A percentile compares a stretch with the other conserved stretches of the same genome.
phyloP scores from a whole-genome alignment of 371 early-diverging fungal species.

The Circinella umbellata region DNA sequence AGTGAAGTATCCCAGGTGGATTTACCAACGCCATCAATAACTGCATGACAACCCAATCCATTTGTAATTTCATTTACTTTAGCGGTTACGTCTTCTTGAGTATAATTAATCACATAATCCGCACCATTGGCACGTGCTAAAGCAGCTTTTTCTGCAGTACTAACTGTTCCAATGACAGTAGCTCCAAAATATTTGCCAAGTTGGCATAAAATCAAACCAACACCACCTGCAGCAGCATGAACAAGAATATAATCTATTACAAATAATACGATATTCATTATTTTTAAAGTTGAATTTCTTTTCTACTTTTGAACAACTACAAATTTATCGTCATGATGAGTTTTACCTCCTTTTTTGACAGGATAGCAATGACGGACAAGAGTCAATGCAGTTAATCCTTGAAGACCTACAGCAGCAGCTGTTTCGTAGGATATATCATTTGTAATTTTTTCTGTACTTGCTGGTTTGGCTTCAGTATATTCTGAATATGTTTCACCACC shows the following conservation, averaged over 20 bases:
- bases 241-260: conserved; percentile 75
- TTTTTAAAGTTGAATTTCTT: neutral
- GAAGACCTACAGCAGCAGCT: conserved; percentile 70
- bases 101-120: conserved; percentile 80
- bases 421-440: conserved; percentile 61
- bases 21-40: conserved; percentile 93
- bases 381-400: conserved; percentile 85
- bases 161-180: conserved; percentile 88
- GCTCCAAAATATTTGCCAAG: conserved; percentile 82
- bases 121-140: conserved; percentile 78
- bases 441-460: conserved; percentile 58
- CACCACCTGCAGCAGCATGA: conserved; percentile 94
- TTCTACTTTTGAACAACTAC: no score
- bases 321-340: no score
- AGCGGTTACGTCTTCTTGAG: conserved; percentile 63
- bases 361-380: conserved; percentile 75
- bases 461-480: conserved; percentile 62
- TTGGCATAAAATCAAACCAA: conserved; percentile 80
- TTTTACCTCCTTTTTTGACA: conserved; percentile 67
- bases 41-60: conserved; percentile 83
- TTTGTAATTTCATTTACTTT: conserved; percentile 79
- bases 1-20: conserved; percentile 83
- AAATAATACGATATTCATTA: neutral
- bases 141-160: conserved; percentile 81
- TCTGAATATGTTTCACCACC: conserved; percentile 78